Evolutionary conservation across 805 yeast species (phyloP).

Genomic region (Candida dajiaensis): DNA sequence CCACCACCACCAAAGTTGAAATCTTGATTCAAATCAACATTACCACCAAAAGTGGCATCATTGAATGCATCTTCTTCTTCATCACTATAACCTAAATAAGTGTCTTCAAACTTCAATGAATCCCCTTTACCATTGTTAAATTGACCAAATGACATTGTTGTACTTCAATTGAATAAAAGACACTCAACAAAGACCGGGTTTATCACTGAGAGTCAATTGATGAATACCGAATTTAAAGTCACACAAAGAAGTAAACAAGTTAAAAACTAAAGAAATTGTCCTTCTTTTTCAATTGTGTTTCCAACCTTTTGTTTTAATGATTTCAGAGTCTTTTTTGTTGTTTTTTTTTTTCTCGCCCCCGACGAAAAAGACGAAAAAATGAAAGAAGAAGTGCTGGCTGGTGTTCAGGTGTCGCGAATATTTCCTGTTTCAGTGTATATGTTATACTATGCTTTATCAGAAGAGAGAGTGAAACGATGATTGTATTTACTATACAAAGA

Average conservation of each 20-base stretch:
- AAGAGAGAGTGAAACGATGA: no score
- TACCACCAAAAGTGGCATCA: slow-evolving; percentile 71
- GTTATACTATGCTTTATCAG: no score
- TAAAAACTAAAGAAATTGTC: background rate
- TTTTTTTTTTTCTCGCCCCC: no score
- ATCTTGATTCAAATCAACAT: slow-evolving; percentile 48
- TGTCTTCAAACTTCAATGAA: slow-evolving; percentile 73
- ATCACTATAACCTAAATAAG: slow-evolving; percentile 68
- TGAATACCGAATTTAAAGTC: no score
- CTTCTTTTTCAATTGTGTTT: background rate
- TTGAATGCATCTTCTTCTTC: slow-evolving; percentile 77
- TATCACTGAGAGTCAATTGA: background rate
- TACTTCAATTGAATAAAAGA: background rate
- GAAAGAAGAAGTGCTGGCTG: background rate
- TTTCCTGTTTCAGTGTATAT: background rate
- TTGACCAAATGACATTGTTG: background rate
- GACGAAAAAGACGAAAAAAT: background rate
- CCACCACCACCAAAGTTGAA: slow-evolving; percentile 55
- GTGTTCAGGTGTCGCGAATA: background rate
- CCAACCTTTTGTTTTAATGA: background rate
- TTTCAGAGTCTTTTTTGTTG: background rate
- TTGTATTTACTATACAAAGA: no score
- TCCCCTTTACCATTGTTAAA: slow-evolving; percentile 7
- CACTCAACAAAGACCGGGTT: background rate
- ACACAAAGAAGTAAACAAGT: no score